These are phyloP conservation scores for Myriosclerotinia curreyana DNA, from an alignment of 2,329 filamentous ascomycete genomes.

Conservation along the genomic window DNA sequence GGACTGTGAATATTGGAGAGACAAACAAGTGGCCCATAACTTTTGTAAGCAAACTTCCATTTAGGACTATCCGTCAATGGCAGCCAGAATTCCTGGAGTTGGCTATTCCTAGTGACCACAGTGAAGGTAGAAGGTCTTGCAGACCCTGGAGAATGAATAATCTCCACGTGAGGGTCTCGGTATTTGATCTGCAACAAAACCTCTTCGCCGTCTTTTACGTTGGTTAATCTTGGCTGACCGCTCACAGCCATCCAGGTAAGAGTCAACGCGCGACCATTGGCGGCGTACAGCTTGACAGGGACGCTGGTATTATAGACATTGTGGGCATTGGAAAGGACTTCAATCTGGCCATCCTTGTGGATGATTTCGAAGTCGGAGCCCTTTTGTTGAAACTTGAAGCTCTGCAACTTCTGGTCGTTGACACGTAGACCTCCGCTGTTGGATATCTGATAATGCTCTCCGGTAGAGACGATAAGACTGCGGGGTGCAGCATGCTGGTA, in stretches of 20 bases:
- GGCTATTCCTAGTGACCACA: neutral
- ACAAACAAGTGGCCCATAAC: neutral
- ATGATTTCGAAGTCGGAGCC: neutral
- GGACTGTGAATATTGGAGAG: neutral
- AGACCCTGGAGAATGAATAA: neutral
- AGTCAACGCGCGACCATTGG: neutral
- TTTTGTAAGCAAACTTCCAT: slow-evolving; percentile 4
- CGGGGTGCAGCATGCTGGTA: neutral
- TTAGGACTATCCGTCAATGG: neutral
- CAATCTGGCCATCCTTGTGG: neutral
- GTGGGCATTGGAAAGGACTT: neutral
- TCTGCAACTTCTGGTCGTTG: neutral
- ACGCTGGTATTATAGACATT: neutral
- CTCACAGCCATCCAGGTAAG: neutral
- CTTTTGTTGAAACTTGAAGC: neutral
- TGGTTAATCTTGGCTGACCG: neutral
- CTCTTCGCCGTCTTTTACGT: neutral
- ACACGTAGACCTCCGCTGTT: neutral
- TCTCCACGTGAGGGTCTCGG: neutral
- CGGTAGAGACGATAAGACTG: neutral
- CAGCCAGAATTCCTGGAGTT: neutral
- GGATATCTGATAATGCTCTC: neutral
- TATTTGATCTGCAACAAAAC: neutral
- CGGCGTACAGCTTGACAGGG: neutral
- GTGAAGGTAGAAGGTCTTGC: neutral